A percentile compares a stretch with the other conserved stretches of the same genome.
phyloP scores from a whole-genome alignment of 345 rosid genomes.

The Eucalyptus regnans region DNA sequence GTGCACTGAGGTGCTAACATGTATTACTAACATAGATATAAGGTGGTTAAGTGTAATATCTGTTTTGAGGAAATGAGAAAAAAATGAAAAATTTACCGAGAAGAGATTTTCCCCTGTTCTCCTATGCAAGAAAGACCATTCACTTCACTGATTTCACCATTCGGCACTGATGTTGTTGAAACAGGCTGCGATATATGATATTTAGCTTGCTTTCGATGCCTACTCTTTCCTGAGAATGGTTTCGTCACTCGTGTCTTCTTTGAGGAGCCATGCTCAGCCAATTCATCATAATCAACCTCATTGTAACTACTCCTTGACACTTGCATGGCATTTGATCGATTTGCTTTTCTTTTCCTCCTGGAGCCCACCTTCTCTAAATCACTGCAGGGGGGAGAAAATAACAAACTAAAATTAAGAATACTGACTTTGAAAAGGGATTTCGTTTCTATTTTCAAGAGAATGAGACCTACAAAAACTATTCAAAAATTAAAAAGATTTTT shows the following conservation, averaged over 20 bases:
- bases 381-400: neutral
- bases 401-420: neutral
- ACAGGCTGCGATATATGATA: neutral
- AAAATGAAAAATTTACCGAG: neutral
- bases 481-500: neutral
- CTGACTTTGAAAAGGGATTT: neutral
- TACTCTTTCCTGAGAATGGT: neutral
- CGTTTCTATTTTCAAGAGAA: neutral
- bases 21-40: neutral
- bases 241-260: neutral
- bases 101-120: neutral
- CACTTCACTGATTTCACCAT: neutral
- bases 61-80: neutral
- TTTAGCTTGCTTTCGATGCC: neutral
- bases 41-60: neutral
- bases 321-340: neutral
- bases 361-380: neutral
- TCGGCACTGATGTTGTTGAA: neutral
- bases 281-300: neutral
- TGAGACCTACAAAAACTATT: neutral
- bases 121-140: neutral
- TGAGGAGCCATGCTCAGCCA: neutral
- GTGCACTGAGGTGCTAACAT: neutral
- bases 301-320: neutral
- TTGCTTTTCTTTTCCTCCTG: neutral